Evolutionary conservation across 192 early-diverging fungal genomes (phyloP), one percentile per base, ranked within the genome.

Genomic region (Backusella sp.): DNA sequence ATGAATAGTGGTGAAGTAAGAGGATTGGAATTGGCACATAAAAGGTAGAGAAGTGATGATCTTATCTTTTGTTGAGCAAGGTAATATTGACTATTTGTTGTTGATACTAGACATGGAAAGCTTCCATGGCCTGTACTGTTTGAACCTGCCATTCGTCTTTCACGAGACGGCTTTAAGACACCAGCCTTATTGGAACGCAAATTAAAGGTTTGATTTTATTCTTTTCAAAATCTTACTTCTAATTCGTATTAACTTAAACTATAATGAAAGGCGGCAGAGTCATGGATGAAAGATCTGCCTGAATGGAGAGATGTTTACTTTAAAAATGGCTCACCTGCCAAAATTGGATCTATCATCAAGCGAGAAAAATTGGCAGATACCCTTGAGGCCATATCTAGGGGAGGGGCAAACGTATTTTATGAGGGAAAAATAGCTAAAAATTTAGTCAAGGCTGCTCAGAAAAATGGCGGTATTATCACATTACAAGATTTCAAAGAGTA

Each of bases 81-180:
- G 12, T 44, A 44, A 44, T 44, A 44, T 17, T 44, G 5, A 44
- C 4, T 5, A 19, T 17, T 44, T 44, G 42, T 2, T 17, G 14
- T n/a, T 49, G 15, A 1, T 19, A 49, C 17, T 49, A 79, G 87
- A 56, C 83, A 94, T 73, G 97, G 97, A 34, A 92, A 90, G 77
- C 84, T 98, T 36, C 86, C 91, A 0, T 98, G 97, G 97, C 77
- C 81, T 36, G 86, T 85, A 19, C 79, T 98, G 14, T 93, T 98
- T 79, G 84, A 87, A 65, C 92, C 92, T 12, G 84, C 96, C 2
- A 87, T 96, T 44, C 83, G 87, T 17, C 81, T 98, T 72, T 88
- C 91, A n/a, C 76, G 87, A 14, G 81, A 95, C 2, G 97, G 97
- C 2, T 96, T 91, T 82, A 75, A 46, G 6, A 65, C 73, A 17